phyloP scores from a whole-genome alignment of 345 rosid genomes.

The Cardamine chenopodiifolia region DNA sequence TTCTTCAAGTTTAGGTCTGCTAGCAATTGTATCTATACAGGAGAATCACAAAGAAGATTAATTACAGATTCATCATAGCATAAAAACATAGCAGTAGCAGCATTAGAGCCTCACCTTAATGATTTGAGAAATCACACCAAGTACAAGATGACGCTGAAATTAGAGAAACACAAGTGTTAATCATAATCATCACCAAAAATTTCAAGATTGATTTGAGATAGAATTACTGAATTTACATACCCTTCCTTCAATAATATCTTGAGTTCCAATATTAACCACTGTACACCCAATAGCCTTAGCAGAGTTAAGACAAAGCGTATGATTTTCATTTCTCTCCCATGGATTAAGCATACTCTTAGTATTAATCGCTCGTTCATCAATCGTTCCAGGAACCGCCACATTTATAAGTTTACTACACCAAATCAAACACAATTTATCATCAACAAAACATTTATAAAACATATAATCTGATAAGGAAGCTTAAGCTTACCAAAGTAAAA shows the following conservation, averaged over 20 bases:
- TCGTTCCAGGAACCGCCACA: conserved; percentile 98
- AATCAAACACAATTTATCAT: conserved; percentile 2
- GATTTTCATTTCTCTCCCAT: conserved; percentile 98
- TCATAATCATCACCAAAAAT: background rate
- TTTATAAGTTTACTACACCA: conserved; percentile 88
- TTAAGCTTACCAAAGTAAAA: conserved; percentile 80
- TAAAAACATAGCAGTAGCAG: background rate
- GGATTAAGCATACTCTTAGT: conserved; percentile 95
- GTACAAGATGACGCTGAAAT: conserved; percentile 94
- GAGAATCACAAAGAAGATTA: conserved; percentile 31
- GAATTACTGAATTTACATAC: conserved; percentile 48
- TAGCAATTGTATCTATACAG: conserved; percentile 81
- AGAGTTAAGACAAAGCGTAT: conserved; percentile 93
- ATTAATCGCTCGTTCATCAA: conserved; percentile 95
- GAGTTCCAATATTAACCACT: conserved; percentile 93
- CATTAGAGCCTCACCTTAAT: conserved; percentile 64
- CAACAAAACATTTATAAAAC: background rate
- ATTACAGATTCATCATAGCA: background rate
- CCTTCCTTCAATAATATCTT: conserved; percentile 97
- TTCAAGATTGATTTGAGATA: background rate
- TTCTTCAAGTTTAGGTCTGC: conserved; percentile 98
- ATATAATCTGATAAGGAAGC: background rate
- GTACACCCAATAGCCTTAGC: conserved; percentile 99
- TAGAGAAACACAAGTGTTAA: conserved; percentile 32
- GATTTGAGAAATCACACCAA: conserved; percentile 93